These are phyloP conservation scores for Dictyostelium firmibasis DNA, from an alignment of 78 protist species.

Conservation along the genomic window DNA sequence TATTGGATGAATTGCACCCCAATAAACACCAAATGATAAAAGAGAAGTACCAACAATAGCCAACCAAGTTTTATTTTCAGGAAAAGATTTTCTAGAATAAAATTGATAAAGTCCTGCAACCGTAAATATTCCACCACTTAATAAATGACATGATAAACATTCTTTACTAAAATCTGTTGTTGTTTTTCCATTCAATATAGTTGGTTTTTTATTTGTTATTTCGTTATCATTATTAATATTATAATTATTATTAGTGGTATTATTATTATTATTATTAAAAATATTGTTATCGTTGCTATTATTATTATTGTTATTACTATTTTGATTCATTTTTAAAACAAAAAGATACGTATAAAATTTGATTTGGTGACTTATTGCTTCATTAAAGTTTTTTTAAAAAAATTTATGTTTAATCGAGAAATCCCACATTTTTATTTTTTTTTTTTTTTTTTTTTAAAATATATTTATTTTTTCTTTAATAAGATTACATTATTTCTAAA, in stretches of 20 bases:
- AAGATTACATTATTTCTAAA: no score
- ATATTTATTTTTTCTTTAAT: no score
- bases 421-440: not conserved
- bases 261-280: not conserved
- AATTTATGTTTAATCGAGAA: not conserved
- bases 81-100: not conserved
- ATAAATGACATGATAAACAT: slow-evolving; percentile 24
- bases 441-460: no score
- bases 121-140: slow-evolving; percentile 32
- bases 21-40: slow-evolving; percentile 24
- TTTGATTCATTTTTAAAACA: not conserved
- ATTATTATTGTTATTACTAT: not conserved
- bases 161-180: not conserved
- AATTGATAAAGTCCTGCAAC: slow-evolving; percentile 17
- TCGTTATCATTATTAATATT: not conserved
- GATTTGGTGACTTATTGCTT: no score
- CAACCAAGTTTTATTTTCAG: not conserved
- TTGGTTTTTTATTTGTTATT: not conserved
- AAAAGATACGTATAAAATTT: not conserved
- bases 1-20: slow-evolving; percentile 6
- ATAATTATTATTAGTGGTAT: not conserved
- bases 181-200: not conserved
- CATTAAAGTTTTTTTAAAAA: no score
- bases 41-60: slow-evolving; percentile 14
- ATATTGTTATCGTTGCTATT: not conserved